phyloP scores from a whole-genome alignment of 148 eudicot genomes.

The Mesembryanthemum crystallinum region DNA sequence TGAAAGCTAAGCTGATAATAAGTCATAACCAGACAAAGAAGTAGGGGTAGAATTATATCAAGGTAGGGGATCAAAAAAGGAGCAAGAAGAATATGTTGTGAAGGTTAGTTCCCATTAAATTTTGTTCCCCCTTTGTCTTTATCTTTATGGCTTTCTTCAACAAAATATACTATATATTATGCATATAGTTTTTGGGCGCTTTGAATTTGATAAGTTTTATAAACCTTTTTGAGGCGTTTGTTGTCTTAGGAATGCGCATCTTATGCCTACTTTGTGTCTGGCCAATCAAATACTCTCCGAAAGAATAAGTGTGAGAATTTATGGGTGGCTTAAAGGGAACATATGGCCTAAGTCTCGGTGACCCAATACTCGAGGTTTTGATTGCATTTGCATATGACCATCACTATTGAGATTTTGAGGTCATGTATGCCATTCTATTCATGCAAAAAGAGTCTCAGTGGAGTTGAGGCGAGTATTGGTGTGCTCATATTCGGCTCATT shows the following conservation, averaged over 20 bases:
- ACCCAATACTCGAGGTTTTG: slow-evolving; percentile 3
- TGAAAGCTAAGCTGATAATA: too few species aligned
- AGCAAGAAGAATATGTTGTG: background rate
- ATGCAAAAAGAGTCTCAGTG: too few species aligned
- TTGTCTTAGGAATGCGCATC: slow-evolving; percentile 8
- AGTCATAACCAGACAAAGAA: too few species aligned
- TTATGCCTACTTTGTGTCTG: slow-evolving; percentile 8
- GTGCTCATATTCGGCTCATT: too few species aligned
- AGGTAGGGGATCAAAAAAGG: background rate
- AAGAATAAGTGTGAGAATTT: background rate
- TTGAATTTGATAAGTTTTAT: background rate
- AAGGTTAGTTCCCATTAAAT: background rate
- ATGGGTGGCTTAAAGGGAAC: background rate
- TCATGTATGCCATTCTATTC: background rate
- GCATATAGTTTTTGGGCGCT: slow-evolving; percentile 1
- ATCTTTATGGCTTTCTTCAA: background rate
- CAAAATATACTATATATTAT: too few species aligned
- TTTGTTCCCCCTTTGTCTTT: background rate
- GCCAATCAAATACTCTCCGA: background rate
- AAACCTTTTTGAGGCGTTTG: too few species aligned
- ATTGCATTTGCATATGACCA: background rate
- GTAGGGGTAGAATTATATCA: too few species aligned
- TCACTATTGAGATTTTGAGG: background rate
- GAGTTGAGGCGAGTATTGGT: too few species aligned
- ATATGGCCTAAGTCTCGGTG: slow-evolving; percentile 6